phyloP scores from a whole-genome alignment of 768 basidiomycete genomes.

The Boletus subcaerulescens region DNA sequence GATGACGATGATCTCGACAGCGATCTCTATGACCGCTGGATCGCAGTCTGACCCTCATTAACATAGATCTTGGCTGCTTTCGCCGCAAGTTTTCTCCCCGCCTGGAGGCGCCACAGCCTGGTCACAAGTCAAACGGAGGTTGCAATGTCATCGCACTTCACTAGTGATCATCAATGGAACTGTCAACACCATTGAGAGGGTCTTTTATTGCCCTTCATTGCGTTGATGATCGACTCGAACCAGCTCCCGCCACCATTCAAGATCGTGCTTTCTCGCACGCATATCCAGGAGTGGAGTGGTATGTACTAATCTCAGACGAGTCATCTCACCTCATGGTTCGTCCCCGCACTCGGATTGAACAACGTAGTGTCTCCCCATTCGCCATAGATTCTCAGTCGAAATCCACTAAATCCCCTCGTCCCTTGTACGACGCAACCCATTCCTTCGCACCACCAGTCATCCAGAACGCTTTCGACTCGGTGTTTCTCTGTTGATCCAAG shows the following conservation, averaged over 20 bases:
- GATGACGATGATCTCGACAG: slow-evolving; percentile 6
- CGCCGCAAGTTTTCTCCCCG: slow-evolving; percentile 1
- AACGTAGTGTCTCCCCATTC: too few species aligned
- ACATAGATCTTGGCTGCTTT: slow-evolving; percentile 14
- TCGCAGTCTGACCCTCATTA: background rate
- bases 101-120: background rate
- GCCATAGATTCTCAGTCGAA: slow-evolving; percentile 10
- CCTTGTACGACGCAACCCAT: slow-evolving; percentile 35
- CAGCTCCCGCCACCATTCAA: too few species aligned
- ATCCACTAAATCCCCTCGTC: slow-evolving; percentile 23
- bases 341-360: too few species aligned
- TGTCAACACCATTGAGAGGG: too few species aligned
- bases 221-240: too few species aligned
- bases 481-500: slow-evolving; percentile 32
- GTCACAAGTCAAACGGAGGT: background rate
- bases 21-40: background rate
- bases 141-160: slow-evolving; percentile 3
- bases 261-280: background rate
- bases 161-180: too few species aligned
- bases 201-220: too few species aligned
- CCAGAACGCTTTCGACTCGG: slow-evolving; percentile 38
- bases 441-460: slow-evolving; percentile 43
- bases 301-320: too few species aligned
- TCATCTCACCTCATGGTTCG: too few species aligned
- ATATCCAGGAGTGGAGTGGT: background rate